Percentiles rank a stretch among this genome's conserved stretches.
phyloP scores from a whole-genome alignment of 179 eudicot genomes.

The Spergularia azorica region DNA sequence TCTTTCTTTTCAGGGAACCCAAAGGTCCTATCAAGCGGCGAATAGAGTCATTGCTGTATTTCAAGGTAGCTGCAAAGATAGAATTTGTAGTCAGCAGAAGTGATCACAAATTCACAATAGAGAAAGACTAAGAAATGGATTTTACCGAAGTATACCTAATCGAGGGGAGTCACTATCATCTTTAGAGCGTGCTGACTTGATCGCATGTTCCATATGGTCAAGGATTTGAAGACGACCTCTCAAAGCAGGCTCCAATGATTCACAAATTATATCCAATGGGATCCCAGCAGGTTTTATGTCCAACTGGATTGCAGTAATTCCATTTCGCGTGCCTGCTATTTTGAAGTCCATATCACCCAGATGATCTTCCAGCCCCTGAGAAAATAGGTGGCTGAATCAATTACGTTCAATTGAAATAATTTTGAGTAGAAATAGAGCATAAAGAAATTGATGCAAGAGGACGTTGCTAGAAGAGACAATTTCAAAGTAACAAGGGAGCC shows the following conservation, averaged over 20 bases:
- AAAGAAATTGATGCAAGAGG: not conserved
- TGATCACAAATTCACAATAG: constrained; percentile 9
- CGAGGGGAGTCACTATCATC: constrained; percentile 75
- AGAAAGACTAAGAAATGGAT: not conserved
- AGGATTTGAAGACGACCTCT: constrained; percentile 91
- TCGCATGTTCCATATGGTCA: constrained; percentile 81
- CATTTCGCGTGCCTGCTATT: constrained; percentile 92
- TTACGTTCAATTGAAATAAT: not conserved
- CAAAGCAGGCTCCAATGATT: constrained; percentile 76
- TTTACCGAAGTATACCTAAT: constrained; percentile 45
- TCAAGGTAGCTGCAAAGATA: constrained; percentile 60
- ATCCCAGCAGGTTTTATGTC: constrained; percentile 99
- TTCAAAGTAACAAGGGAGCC: not conserved
- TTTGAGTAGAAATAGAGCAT: not conserved
- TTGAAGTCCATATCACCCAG: constrained; percentile 99
- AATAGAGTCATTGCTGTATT: constrained; percentile 77
- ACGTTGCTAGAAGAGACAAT: not conserved
- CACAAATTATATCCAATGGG: constrained; percentile 89
- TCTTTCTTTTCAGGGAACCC: constrained; percentile 79
- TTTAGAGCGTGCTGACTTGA: constrained; percentile 64
- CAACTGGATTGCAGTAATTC: constrained; percentile 91
- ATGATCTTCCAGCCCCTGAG: constrained; percentile 96
- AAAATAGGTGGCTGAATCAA: not conserved
- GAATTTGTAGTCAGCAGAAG: constrained; percentile 10
- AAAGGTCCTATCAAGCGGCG: constrained; percentile 90